These are phyloP conservation scores for Nymphaea thermarum DNA, from an alignment of 164 flowering plant species.

Conservation along the genomic window DNA sequence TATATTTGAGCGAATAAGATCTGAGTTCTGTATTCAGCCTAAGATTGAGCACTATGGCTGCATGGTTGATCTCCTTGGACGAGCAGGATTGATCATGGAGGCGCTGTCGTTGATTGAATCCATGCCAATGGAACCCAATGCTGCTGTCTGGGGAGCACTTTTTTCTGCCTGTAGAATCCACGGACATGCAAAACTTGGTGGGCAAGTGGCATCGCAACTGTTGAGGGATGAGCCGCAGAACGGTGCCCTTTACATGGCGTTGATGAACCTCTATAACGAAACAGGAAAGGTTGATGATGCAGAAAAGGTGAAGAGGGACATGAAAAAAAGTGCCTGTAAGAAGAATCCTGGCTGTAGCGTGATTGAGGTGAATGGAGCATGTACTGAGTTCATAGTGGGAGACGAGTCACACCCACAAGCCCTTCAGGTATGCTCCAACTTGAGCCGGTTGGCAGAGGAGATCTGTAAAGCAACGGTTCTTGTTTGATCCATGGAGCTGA, in stretches of 20 bases:
- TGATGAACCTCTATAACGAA: slow-evolving; percentile 20
- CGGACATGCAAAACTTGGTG: slow-evolving; percentile 17
- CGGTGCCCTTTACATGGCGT: slow-evolving; percentile 21
- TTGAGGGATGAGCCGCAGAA: slow-evolving; percentile 21
- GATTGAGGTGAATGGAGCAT: slow-evolving; percentile 21
- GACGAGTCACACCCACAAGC: slow-evolving; percentile 18
- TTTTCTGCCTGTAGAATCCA: slow-evolving; percentile 24
- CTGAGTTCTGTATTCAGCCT: slow-evolving; percentile 18
- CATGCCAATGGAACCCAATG: slow-evolving; percentile 24
- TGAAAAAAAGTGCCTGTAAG: slow-evolving; percentile 19
- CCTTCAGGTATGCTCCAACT: slow-evolving; percentile 13
- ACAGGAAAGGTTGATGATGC: slow-evolving; percentile 21
- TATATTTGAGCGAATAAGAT: slow-evolving; percentile 20
- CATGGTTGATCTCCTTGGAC: slow-evolving; percentile 24
- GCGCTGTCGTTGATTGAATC: slow-evolving; percentile 14
- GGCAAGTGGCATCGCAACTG: slow-evolving; percentile 14
- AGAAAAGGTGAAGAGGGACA: slow-evolving; percentile 18
- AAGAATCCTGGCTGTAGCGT: slow-evolving; percentile 33
- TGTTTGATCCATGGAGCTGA: no score
- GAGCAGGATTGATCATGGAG: slow-evolving; percentile 19
- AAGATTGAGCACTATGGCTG: slow-evolving; percentile 28
- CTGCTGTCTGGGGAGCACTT: slow-evolving; percentile 25
- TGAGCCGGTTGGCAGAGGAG: slow-evolving; percentile 6
- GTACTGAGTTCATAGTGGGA: slow-evolving; percentile 21
- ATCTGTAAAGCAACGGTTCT: no score